phyloP scores from a whole-genome alignment of 108 stramenopile species.

The Pelagomonas calceolata region DNA sequence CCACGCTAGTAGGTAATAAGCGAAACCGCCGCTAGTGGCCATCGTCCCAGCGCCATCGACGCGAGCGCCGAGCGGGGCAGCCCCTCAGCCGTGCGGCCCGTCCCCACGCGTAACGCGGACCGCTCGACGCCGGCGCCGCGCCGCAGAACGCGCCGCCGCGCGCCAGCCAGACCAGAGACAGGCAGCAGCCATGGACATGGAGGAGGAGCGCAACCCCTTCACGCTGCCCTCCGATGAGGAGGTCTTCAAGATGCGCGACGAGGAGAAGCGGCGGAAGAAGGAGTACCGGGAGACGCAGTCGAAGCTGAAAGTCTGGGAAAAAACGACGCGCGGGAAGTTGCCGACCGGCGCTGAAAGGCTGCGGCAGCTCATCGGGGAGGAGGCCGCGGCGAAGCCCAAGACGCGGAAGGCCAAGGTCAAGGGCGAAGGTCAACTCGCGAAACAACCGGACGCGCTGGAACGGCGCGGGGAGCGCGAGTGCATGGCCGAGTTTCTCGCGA shows the following conservation, averaged over 20 bases:
- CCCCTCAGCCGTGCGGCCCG: no score
- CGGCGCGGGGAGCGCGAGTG: conserved; percentile 48
- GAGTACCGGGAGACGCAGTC: conserved; percentile 7
- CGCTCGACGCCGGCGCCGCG: no score
- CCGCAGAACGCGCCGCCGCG: no score
- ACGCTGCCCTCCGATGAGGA: conserved; percentile 48
- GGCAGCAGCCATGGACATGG: not conserved
- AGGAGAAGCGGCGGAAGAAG: conserved; percentile 20
- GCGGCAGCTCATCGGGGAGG: not conserved
- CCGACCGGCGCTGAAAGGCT: not conserved
- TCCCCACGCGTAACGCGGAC: no score
- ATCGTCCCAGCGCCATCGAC: no score
- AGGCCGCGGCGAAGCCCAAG: not conserved
- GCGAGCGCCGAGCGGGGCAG: no score
- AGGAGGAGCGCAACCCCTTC: conserved; percentile 41
- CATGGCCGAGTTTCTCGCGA: conserved; percentile 52
- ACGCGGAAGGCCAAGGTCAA: not conserved
- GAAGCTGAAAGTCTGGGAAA: conserved; percentile 20
- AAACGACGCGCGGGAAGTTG: not conserved
- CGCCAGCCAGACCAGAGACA: no score
- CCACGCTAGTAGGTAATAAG: no score
- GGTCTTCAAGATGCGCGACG: conserved; percentile 47
- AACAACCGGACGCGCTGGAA: conserved; percentile 1
- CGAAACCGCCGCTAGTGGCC: no score
- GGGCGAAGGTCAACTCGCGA: not conserved